These are phyloP conservation scores for Nematocida ausubeli DNA, from an alignment of 371 early-diverging fungal genomes.

Conservation along the genomic window DNA sequence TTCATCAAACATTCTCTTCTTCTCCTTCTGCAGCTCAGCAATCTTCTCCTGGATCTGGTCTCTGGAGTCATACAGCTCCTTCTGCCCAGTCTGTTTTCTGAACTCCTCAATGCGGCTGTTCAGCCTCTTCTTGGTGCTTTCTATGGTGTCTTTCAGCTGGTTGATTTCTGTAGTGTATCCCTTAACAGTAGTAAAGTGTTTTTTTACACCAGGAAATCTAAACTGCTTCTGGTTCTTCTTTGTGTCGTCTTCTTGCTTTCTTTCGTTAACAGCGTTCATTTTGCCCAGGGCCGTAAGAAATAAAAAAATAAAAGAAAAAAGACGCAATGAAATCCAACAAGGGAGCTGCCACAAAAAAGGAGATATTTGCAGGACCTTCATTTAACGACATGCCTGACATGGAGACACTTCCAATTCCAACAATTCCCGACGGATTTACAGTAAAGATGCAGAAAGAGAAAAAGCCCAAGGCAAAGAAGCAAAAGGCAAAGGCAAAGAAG, in stretches of 20 bases:
- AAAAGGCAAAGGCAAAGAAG: conserved; percentile 5
- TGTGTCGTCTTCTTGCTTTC: conserved; percentile 2
- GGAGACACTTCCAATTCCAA: not conserved
- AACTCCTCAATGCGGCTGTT: conserved; percentile 47
- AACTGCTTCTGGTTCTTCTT: conserved; percentile 18
- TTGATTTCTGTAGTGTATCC: conserved; percentile 28
- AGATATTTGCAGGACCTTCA: conserved; percentile 15
- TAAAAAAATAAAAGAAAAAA: conserved; percentile 46
- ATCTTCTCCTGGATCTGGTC: conserved; percentile 12
- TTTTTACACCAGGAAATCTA: conserved; percentile 36
- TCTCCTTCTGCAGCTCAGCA: conserved; percentile 27
- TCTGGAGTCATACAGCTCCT: conserved; percentile 43
- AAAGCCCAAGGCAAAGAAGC: conserved; percentile 10
- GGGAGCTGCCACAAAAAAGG: not conserved
- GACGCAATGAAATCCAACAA: not conserved
- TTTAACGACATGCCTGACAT: conserved; percentile 9
- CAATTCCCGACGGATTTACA: not conserved
- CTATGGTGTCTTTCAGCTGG: conserved; percentile 30
- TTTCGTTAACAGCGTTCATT: conserved; percentile 21
- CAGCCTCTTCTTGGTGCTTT: conserved; percentile 23
- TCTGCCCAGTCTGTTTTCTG: conserved; percentile 50
- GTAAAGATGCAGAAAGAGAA: conserved; percentile 5
- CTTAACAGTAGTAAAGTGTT: conserved; percentile 29
- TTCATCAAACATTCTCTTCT: conserved; percentile 1
- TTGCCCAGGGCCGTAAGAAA: conserved; percentile 27